These are phyloP conservation scores for Pseudonectria foliicola DNA, from an alignment of 2,329 filamentous ascomycete genomes.

Conservation along the genomic window DNA sequence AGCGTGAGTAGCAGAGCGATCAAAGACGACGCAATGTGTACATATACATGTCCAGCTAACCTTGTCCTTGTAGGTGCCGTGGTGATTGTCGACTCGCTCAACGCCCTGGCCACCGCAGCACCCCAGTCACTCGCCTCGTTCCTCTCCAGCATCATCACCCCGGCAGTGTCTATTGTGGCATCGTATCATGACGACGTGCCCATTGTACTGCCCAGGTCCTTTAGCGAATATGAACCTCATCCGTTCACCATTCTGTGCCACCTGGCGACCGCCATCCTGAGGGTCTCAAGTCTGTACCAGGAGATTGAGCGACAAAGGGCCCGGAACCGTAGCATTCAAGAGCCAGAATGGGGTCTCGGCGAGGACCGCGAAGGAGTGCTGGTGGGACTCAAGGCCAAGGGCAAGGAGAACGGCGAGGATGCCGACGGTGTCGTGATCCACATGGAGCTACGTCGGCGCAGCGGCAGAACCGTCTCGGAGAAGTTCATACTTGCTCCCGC, in stretches of 20 bases:
- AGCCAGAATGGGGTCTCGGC: constrained; percentile 70
- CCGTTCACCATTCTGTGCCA: constrained; percentile 70
- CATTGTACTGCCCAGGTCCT: constrained; percentile 35
- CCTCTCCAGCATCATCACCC: constrained; percentile 61
- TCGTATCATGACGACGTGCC: constrained; percentile 81
- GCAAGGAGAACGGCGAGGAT: constrained; percentile 33
- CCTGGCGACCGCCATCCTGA: constrained; percentile 81
- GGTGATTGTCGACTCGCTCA: constrained; percentile 73
- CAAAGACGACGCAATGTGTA: neutral
- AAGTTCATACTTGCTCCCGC: constrained; percentile 44
- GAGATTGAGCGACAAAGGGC: constrained; percentile 69
- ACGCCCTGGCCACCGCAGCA: constrained; percentile 51
- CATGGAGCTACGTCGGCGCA: constrained; percentile 80
- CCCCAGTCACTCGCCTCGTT: constrained; percentile 57
- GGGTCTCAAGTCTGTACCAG: constrained; percentile 65
- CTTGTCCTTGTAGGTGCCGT: constrained; percentile 51
- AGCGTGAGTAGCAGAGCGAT: constrained; percentile 32
- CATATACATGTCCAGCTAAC: constrained; percentile 6
- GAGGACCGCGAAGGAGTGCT: constrained; percentile 75
- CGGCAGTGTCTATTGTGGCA: constrained; percentile 64
- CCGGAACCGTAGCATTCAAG: constrained; percentile 63
- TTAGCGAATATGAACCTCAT: constrained; percentile 55
- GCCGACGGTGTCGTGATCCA: constrained; percentile 59
- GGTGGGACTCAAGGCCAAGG: constrained; percentile 51
- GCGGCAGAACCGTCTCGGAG: constrained; percentile 70